Evolutionary conservation across 1,284 basidiomycete genomes (phyloP), one percentile per base, ranked within the genome.

Genomic region (Jaminaea rosea): DNA sequence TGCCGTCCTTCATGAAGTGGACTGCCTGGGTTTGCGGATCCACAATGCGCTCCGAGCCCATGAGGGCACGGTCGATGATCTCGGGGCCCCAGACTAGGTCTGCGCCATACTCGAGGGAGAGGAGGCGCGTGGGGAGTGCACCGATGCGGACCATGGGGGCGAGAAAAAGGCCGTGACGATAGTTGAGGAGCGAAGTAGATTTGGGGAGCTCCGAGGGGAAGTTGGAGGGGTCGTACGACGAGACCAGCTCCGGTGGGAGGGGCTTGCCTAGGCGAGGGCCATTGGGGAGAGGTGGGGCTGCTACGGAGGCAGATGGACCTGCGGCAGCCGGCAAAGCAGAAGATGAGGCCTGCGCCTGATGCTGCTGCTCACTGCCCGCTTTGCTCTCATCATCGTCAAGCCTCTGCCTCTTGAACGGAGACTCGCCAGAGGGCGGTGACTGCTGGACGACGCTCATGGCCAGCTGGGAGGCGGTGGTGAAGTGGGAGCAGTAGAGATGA

Each of bases 21-120:
- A 99, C 80, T n/a, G 92, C 83, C 15, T 93, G 93, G 0, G 88
- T 91, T 17, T 77, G 70, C 28, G 87, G 89, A 78, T 97, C 84
- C 11, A 96, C 88, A 21, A 79, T 81, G 50, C 93, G 80, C 60
- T 84, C 81, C 0, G 87, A 78, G 51, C 92, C 88, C 42, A 98
- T 79, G 53, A 99, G 91, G 11, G 94, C 94, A 75, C 87, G 89
- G 76, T 99, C 94, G 5, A 99, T 86, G 42, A 90, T 86, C 73
- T 98, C 94, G 0, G 93, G 94, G 9, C 88, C 85, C 94, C 94
- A 99, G 0, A 99, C 93, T 4, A 98, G 80, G 13, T 85, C 84
- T 2, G 93, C 93, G 1, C 93, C 93, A 69, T 97, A 86, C 65
- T 93, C 90, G 39, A 98, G 79, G 7, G 89, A 84, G 59, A 90